Evolutionary conservation across 1,139 yeast genomes (phyloP).

Genomic region (Saccharomyces uvarum): DNA sequence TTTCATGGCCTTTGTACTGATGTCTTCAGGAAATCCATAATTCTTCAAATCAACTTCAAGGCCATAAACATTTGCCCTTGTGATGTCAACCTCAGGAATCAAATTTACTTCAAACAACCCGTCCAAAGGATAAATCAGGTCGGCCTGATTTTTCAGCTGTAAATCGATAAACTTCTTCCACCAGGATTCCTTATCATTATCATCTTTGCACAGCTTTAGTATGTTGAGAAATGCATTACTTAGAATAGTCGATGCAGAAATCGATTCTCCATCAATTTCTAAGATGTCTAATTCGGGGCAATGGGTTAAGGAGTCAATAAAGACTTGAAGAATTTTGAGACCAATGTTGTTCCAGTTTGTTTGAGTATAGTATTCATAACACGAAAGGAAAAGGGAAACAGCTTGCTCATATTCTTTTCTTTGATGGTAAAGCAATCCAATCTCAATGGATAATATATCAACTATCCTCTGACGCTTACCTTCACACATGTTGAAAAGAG

Average conservation of each 20-base stretch:
- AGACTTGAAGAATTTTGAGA: slow-evolving; percentile 52
- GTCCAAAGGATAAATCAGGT: slow-evolving; percentile 22
- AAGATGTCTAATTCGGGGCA: slow-evolving; percentile 18
- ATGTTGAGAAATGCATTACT: slow-evolving; percentile 28
- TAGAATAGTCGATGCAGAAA: slow-evolving; percentile 23
- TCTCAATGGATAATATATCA: slow-evolving; percentile 68
- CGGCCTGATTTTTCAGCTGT: slow-evolving; percentile 10
- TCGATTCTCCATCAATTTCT: slow-evolving; percentile 22
- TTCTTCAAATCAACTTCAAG: slow-evolving; percentile 16
- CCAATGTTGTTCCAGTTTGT: slow-evolving; percentile 77
- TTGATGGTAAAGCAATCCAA: slow-evolving; percentile 64
- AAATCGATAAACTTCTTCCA: slow-evolving; percentile 26
- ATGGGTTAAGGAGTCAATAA: slow-evolving; percentile 56
- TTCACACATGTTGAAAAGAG: slow-evolving; percentile 15
- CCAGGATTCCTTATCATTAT: slow-evolving; percentile 16
- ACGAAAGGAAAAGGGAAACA: slow-evolving; percentile 52
- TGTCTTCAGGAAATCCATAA: slow-evolving; percentile 15
- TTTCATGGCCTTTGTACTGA: slow-evolving; percentile 17
- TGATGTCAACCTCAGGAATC: slow-evolving; percentile 6
- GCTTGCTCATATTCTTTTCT: slow-evolving; percentile 53
- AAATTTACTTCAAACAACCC: slow-evolving; percentile 18
- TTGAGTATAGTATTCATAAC: slow-evolving; percentile 57
- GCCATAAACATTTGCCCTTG: slow-evolving; percentile 19
- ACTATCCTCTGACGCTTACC: slow-evolving; percentile 46
- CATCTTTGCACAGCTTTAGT: slow-evolving; percentile 16